Evolutionary conservation across 768 basidiomycete genomes (phyloP), one percentile per base, ranked within the genome.

Genomic region (Phylloporus sp.): DNA sequence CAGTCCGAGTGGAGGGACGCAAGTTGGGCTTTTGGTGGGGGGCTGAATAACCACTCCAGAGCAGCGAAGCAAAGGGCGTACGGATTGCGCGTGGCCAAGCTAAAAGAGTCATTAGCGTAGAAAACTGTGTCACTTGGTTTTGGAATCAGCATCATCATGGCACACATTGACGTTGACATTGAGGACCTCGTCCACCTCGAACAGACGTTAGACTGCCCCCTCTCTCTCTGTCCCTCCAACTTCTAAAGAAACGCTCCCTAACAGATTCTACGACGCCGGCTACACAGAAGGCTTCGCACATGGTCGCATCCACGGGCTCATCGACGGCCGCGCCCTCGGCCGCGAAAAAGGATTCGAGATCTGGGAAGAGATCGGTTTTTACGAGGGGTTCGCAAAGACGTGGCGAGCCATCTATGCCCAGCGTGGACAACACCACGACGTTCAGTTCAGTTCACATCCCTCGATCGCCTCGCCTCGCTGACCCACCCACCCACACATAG

Each of bases 341-440:
- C 76, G 83, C 44, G 86, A 91, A 56, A 93, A 95, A 56, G 90
- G 88, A 0, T 97, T 84, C 64, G 93, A 95, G 67, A 82, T 96
- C 68, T 97, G 93, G 92, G 94, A 97, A 65, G 95, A 99, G 65
- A 77, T 99, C 11, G 93, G 90, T 2, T 97, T 84, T 58, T 94
- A 94, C 63, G 79, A 94, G 57, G 95, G 93, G 6, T 86, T 86
- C 56, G 90, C 90, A 3, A 51, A 58, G 44, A 77, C 82, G 45
- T 96, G 90, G 89, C 64, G 70, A 49, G 71, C 71, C 2, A 67
- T 88, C 43, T 70, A 71, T 33, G 56, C 66, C 18, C 67, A 66
- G 42, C 71, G 74, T 9, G 20, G 31, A 28, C 40, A 14, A 6
- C 32, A 21, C 17, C 32, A 54, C 36, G 9, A 23, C 5, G 24